Evolutionary conservation across 345 rosid species (phyloP).

Genomic region (Lepidium africanum): DNA sequence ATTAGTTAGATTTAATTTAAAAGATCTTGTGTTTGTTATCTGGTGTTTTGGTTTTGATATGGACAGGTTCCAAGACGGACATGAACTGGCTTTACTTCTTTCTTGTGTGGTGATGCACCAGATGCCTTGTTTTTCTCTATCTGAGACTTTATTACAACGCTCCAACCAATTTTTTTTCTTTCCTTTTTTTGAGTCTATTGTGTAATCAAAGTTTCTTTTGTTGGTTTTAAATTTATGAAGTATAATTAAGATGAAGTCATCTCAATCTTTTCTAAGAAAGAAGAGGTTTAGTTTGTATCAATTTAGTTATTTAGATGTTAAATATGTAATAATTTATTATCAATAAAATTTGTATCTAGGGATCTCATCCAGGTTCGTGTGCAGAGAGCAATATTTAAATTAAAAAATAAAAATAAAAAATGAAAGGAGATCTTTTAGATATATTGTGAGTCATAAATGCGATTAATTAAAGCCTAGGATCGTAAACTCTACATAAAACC

Average conservation of each 20-base stretch:
- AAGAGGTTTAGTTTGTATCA: conserved; percentile 8
- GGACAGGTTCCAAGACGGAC: conserved; percentile 71
- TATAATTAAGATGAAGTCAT: conserved; percentile 4
- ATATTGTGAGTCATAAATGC: background rate
- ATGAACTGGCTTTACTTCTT: conserved; percentile 39
- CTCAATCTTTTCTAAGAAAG: conserved; percentile 3
- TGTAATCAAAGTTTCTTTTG: conserved; percentile 3
- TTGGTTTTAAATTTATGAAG: background rate
- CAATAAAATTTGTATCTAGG: conserved; percentile 17
- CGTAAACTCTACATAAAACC: background rate
- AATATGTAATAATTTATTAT: background rate
- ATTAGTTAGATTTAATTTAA: background rate
- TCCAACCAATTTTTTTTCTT: background rate
- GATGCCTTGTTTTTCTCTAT: conserved; percentile 22
- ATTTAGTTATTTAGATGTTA: background rate
- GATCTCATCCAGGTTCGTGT: conserved; percentile 11
- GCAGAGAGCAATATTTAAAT: background rate
- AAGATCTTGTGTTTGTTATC: background rate
- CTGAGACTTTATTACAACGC: conserved; percentile 16
- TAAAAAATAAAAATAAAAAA: background rate
- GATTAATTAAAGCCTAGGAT: background rate
- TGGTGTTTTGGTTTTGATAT: conserved; percentile 16
- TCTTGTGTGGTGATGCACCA: conserved; percentile 23
- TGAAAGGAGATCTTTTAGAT: background rate
- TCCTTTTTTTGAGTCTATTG: conserved; percentile 6